Evolutionary conservation across 306 rosid species (phyloP), one percentile per base, ranked within the genome.

Genomic region (Acmispon strigosus): DNA sequence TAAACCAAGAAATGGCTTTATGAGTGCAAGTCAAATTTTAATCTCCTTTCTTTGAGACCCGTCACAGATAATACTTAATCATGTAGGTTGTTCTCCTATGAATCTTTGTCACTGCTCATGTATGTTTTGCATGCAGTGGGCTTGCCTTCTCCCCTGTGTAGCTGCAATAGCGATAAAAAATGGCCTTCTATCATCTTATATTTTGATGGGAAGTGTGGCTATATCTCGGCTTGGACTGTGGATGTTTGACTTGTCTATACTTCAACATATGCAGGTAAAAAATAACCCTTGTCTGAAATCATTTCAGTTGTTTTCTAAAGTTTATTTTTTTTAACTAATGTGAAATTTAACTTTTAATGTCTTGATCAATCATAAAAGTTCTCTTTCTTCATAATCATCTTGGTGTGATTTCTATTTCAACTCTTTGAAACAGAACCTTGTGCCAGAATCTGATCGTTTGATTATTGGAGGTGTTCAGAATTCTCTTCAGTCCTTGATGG

Each of bases 141-240:
- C 76, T 24, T 94, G 89, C 71, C 94, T 94, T 15, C 61, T 94
- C 7, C 70, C 80, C 29, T 90, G 95, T 62, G 71, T 89, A 56
- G 97, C 82, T 70, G 83, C 89, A 78, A 83, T 90, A 55, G 84
- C 82, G 84, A 71, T 84, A 22, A 53, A 57, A 55, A 88, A 79
- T 19, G 61, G 86, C n/a, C n/a, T 43, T 29, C 54, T 52, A 58
- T 83, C 97, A 5, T 80, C 96, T 6, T 85, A 78, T 76, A 68
- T 86, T 78, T 79, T 94, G 71, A 94, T 94, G 95, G 87, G 73
- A 11, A 92, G 95, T 63, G 98, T 94, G 2, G 92, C 92, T 3
- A 45, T 80, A 9, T 94, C 98, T 68, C 82, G 96, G 80, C 97
- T 94, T 41, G 98, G 97, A 39, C 82, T 90, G 78, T 94, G 98